phyloP scores from a whole-genome alignment of 345 rosid genomes.

The Corchorus olitorius region DNA sequence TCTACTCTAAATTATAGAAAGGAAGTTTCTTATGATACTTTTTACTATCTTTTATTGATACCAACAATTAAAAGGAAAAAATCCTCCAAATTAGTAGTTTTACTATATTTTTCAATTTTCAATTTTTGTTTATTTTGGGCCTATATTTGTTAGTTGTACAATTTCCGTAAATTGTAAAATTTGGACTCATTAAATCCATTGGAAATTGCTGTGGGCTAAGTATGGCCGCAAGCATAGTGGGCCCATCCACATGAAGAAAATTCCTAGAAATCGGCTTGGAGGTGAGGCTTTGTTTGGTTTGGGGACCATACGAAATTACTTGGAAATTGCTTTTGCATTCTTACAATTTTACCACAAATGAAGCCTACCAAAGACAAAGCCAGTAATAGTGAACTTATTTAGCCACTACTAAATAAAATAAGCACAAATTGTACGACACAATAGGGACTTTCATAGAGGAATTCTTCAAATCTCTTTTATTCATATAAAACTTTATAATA shows the following conservation, averaged over 20 bases:
- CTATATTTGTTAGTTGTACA: not conserved
- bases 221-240: not conserved
- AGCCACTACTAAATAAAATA: not conserved
- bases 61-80: not conserved
- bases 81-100: no score
- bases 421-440: not conserved
- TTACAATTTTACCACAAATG: not conserved
- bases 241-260: not conserved
- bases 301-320: not conserved
- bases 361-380: not conserved
- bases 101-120: no score
- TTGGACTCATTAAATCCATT: not conserved
- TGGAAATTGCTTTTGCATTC: constrained; percentile 1
- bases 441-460: not conserved
- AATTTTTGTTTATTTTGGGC: not conserved
- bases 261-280: not conserved
- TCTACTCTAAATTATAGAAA: not conserved
- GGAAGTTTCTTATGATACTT: not conserved
- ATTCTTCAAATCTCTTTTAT: no score
- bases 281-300: not conserved
- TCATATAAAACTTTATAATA: no score
- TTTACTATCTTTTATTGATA: not conserved
- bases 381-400: not conserved
- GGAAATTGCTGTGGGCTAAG: not conserved
- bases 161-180: not conserved